Percentiles rank a stretch among this genome's conserved stretches.
phyloP scores from a whole-genome alignment of 805 yeast species.

The Candida silvicultrix region DNA sequence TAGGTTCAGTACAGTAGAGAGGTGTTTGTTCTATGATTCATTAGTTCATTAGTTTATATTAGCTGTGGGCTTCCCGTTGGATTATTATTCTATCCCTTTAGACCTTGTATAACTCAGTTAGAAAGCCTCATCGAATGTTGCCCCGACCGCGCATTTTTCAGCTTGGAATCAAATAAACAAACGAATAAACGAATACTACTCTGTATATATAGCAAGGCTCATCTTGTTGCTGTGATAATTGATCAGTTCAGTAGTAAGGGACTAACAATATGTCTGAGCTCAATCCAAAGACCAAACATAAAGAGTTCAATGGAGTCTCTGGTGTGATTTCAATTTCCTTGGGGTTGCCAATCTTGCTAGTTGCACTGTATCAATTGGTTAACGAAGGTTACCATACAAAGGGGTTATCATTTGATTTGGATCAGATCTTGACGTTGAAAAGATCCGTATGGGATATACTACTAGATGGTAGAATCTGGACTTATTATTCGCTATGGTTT shows the following conservation, averaged over 20 bases:
- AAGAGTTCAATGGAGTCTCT: conserved; percentile 71
- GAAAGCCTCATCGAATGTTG: no score
- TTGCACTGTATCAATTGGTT: conserved; percentile 51
- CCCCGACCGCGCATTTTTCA: not conserved
- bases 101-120: no score
- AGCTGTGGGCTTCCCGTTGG: no score
- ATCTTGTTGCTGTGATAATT: no score
- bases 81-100: no score
- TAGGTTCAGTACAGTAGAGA: no score
- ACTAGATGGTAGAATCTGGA: conserved; percentile 49
- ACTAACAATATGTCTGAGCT: conserved; percentile 5
- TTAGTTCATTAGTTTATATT: no score
- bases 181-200: not conserved
- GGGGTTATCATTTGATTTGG: conserved; percentile 40
- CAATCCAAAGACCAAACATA: conserved; percentile 67
- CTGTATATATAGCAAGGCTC: no score
- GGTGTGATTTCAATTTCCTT: conserved; percentile 67
- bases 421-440: conserved; percentile 29
- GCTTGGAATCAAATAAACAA: not conserved
- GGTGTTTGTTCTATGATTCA: no score
- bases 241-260: no score
- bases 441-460: conserved; percentile 27
- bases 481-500: conserved; percentile 70
- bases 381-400: conserved; percentile 51
- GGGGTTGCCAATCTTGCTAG: conserved; percentile 60